Evolutionary conservation across 805 yeast species (phyloP), one percentile per base, ranked within the genome.

Genomic region (Zygoascus ofunaensis): DNA sequence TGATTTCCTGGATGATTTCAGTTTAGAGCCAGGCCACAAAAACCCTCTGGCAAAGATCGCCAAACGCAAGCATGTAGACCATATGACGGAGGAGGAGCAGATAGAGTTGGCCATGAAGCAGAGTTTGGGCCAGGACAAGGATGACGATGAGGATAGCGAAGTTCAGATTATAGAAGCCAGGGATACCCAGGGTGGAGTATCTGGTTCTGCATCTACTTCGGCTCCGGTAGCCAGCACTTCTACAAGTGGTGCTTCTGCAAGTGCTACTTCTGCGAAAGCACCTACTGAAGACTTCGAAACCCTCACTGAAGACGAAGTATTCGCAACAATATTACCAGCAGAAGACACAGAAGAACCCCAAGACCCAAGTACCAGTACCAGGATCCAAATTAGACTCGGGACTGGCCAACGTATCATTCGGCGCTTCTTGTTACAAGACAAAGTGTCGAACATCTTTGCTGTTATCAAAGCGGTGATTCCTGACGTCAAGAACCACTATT

Each of bases 351-450:
- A 87, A 55, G 94, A 95, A 0, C 61, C 73, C 1, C 58, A 67
- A 2, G 79, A 73, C 8, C 73, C 76, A 0, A 63, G 69, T 5
- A 69, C 79, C 0, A 65, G 71, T 4, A 85, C 96, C 0, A 70
- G 96, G 55, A 74, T 92, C 21, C 97, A 92, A 63, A 73, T 92
- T n/a, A 71, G 96, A 47, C 74, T 85, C 23, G 92, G 89, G 15
- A 86, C 81, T 55, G 97, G 97, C n/a, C 73, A 79, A 39, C 71
- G 97, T 46, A 65, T 81, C 10, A 81, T 90, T 8, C 80, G 86
- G 48, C 74, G 85, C 46, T 83, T 90, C 53, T 63, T 64, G 5
- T 55, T 73, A 8, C 60, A 65, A 3, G 94, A 84, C 51, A 66
- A 71, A 2, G 86, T 92, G 0, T 47, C 67, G 2, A 61, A 59